These are phyloP conservation scores for Suhomyces sp. DNA, from an alignment of 805 yeast species.

Conservation along the genomic window DNA sequence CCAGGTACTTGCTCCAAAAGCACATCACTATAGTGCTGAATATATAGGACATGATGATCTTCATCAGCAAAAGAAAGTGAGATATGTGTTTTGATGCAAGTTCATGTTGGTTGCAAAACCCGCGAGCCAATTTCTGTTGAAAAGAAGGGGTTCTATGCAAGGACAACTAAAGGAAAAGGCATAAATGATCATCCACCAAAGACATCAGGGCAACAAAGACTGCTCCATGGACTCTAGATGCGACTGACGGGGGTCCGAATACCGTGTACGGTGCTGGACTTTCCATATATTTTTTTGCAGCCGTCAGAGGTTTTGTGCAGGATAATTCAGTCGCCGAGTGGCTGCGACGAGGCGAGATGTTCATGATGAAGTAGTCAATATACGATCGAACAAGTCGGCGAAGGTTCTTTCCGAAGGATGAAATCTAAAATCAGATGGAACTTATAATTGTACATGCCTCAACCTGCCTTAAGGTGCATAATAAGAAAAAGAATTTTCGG, in stretches of 20 bases:
- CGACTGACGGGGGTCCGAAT: not conserved
- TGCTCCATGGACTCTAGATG: not conserved
- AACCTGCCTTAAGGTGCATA: not conserved
- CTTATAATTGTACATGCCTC: not conserved
- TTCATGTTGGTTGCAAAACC: constrained; percentile 1
- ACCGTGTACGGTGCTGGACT: not conserved
- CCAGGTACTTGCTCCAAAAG: not conserved
- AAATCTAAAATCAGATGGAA: not conserved
- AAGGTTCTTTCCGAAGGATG: not conserved
- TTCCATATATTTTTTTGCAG: not conserved
- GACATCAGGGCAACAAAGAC: not conserved
- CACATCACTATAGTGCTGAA: not conserved
- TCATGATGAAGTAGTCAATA: not conserved
- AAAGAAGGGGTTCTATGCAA: not conserved
- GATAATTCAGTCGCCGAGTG: not conserved
- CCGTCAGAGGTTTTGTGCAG: not conserved
- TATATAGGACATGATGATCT: not conserved
- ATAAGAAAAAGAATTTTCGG: not conserved
- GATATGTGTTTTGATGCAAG: constrained; percentile 5
- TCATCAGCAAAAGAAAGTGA: not conserved
- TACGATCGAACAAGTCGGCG: not conserved
- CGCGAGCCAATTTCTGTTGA: not conserved
- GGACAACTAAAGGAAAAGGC: not conserved
- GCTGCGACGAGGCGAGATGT: not conserved
- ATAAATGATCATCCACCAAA: not conserved